phyloP scores from a whole-genome alignment of 345 rosid genomes.

The Camelina neglecta region DNA sequence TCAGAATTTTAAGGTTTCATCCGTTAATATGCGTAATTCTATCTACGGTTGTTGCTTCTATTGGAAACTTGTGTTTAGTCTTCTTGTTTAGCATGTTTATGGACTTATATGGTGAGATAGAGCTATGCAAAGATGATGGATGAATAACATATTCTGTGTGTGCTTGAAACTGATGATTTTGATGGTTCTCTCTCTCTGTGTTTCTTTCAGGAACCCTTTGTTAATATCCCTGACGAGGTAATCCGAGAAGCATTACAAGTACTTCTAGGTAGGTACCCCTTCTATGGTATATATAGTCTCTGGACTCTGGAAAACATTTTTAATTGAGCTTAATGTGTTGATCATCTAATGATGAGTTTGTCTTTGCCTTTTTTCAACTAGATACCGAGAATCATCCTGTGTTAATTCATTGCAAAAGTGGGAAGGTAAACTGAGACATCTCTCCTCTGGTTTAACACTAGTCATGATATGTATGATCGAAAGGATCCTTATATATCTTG shows the following conservation, averaged over 20 bases:
- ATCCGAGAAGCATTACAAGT: slow-evolving; percentile 74
- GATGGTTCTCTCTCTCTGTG: slow-evolving; percentile 6
- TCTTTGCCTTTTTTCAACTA: slow-evolving; percentile 26
- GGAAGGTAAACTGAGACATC: slow-evolving; percentile 60
- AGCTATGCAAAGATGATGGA: too few species aligned
- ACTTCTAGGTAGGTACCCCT: slow-evolving; percentile 54
- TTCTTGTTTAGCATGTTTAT: too few species aligned
- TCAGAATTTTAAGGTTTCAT: too few species aligned
- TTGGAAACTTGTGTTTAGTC: too few species aligned
- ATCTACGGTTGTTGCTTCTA: too few species aligned
- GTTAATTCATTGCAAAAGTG: slow-evolving; percentile 80
- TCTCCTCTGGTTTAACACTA: background rate
- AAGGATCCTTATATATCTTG: background rate
- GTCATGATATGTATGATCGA: background rate
- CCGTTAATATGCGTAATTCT: too few species aligned
- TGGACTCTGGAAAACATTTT: background rate
- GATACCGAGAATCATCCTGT: slow-evolving; percentile 75
- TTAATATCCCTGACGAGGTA: slow-evolving; percentile 66
- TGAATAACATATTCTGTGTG: too few species aligned
- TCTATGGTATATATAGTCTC: background rate
- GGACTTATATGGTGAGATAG: too few species aligned
- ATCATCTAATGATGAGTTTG: background rate
- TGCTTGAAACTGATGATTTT: too few species aligned
- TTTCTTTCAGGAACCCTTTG: slow-evolving; percentile 71
- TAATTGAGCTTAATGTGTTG: background rate